Conservation (phyloP, 2,329 filamentous ascomycete genomes). For the Xylaria polymorpha region DNA sequence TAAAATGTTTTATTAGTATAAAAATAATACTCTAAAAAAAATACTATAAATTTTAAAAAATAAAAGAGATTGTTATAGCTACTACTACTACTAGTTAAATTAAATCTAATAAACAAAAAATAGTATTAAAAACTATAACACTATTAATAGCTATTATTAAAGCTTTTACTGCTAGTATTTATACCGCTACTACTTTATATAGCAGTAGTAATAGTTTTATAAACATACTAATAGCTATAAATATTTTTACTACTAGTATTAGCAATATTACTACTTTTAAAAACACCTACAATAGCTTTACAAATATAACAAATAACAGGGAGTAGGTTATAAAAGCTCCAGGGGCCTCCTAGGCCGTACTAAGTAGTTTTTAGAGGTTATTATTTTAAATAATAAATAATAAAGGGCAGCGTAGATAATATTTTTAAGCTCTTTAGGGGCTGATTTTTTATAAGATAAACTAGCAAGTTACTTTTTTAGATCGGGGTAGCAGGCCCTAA, state of each 20-base stretch:
- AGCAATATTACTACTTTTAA: background rate
- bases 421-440: background rate
- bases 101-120: background rate
- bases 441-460: background rate
- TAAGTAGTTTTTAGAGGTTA: background rate
- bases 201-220: background rate
- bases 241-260: background rate
- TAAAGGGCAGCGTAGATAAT: background rate
- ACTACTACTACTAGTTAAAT: background rate
- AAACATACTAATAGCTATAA: background rate
- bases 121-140: background rate
- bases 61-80: background rate
- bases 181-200: background rate
- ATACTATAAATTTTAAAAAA: background rate
- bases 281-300: background rate
- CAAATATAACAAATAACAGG: background rate
- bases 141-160: background rate
- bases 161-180: background rate
- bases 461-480: background rate
- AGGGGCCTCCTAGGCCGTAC: too few species aligned
- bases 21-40: background rate
- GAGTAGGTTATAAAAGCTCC: background rate
- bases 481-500: background rate
- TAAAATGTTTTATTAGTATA: background rate
- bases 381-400: background rate